phyloP scores from a whole-genome alignment of 1,284 basidiomycete genomes.

The Cutaneotrichosporon cutaneum region DNA sequence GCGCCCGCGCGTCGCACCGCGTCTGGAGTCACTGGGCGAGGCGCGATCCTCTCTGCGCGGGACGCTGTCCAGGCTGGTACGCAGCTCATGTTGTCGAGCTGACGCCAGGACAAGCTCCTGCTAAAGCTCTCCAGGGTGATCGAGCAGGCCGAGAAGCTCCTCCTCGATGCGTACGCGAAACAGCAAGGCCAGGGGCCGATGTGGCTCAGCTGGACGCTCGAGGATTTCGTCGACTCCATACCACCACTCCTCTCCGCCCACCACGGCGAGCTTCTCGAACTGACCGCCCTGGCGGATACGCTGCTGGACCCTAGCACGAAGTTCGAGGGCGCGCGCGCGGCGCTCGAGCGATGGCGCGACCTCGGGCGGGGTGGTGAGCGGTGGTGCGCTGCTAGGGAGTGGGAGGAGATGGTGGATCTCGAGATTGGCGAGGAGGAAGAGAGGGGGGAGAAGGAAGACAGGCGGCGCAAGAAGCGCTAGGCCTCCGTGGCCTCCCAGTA shows the following conservation, averaged over 20 bases:
- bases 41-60: constrained; percentile 26
- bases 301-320: constrained; percentile 33
- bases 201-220: constrained; percentile 49
- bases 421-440: constrained; percentile 31
- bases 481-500: not conserved
- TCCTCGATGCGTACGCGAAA: constrained; percentile 40
- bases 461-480: not conserved
- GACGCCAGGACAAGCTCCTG: constrained; percentile 37
- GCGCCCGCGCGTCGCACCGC: constrained; percentile 34
- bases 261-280: constrained; percentile 31
- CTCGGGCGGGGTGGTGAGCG: constrained; percentile 38
- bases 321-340: constrained; percentile 42
- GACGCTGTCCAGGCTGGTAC: constrained; percentile 40
- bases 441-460: not conserved
- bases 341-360: constrained; percentile 46
- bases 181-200: constrained; percentile 38
- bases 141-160: constrained; percentile 45
- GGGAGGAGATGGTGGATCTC: constrained; percentile 44
- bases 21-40: constrained; percentile 27
- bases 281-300: constrained; percentile 24
- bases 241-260: constrained; percentile 37
- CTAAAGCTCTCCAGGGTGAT: constrained; percentile 36
- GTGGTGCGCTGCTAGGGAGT: constrained; percentile 39
- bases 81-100: constrained; percentile 11
- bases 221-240: constrained; percentile 45